Evolutionary conservation across 2,329 filamentous ascomycete genomes (phyloP), one percentile per base, ranked within the genome.

Genomic region (Diaporthe eres): DNA sequence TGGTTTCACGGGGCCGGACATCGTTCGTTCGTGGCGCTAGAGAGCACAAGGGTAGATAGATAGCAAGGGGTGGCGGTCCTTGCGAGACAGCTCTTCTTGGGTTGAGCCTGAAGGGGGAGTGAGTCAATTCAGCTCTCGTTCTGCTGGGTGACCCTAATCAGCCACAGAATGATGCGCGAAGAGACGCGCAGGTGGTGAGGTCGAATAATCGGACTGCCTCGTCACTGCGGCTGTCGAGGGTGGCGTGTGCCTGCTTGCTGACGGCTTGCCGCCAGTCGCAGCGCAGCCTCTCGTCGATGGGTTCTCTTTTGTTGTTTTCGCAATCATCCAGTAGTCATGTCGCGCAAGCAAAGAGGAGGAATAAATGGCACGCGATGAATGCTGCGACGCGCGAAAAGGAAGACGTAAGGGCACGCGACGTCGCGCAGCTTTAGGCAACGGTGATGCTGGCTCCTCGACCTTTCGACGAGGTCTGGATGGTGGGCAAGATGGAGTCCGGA

Each of bases 1-100:
- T 60, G 57, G n/a, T 15, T 13, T 47, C 39, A 42, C 51, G 37
- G 55, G 19, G 15, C 55, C 70, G 39, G 73, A 70, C 75, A 77
- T 77, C 47, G 37, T 75, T 57, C 22, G 60, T 39, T 39, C n/a
- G 60, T 47, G n/a, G 58, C 49, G 71, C 25, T 63, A 9, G 44
- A 31, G 10, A 55, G 31, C n/a, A 39, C 6, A 39, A 34, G 19
- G 17, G 44, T 53, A 42, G 42, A 12, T 39, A 55, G 47, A 12
- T 39, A 55, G 47, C 31, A 70, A 55, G 34, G 28, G 17, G 7
- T 3, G 31, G 7, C 34, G 15, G 15, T 31, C 12, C 28, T 55
- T 13, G 10, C 10, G 34, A 55, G 65, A 55, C 47, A 28, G n/a
- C 47, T 37, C 34, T 39, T 67, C 10, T 17, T 28, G 19, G 5